These are phyloP conservation scores for Lolium multiflorum DNA, from an alignment of 176 grass and related monocot species.

Conservation along the genomic window DNA sequence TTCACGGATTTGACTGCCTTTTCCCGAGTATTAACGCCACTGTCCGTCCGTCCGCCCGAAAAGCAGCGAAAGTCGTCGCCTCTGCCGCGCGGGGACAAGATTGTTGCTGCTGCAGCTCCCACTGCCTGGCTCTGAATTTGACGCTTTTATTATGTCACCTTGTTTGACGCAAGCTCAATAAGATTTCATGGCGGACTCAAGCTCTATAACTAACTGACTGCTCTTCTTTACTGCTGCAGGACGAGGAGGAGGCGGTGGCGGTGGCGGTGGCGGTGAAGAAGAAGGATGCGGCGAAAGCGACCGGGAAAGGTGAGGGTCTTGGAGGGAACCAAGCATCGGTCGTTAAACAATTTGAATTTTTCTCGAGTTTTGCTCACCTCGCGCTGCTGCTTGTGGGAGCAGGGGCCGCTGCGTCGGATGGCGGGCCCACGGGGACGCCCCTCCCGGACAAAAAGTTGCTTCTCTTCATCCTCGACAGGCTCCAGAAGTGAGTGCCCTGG, in stretches of 20 bases:
- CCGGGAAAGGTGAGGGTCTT: conserved; percentile 61
- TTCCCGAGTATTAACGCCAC: conserved; percentile 28
- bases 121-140: background rate
- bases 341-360: conserved; percentile 54
- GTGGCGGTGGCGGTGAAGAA: conserved; percentile 21
- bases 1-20: conserved; percentile 60
- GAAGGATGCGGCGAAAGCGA: conserved; percentile 64
- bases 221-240: conserved; percentile 12
- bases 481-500: conserved; percentile 72
- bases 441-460: conserved; percentile 76
- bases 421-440: conserved; percentile 57
- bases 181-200: conserved; percentile 14
- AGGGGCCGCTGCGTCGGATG: conserved; percentile 59
- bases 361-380: conserved; percentile 43
- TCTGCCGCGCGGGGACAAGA: conserved; percentile 17
- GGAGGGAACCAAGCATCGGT: conserved; percentile 68
- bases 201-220: conserved; percentile 41
- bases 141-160: background rate
- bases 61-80: conserved; percentile 45
- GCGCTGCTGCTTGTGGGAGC: conserved; percentile 28
- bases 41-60: background rate
- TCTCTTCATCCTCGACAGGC: conserved; percentile 72
- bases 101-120: conserved; percentile 29
- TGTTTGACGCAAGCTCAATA: background rate
- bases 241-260: conserved; percentile 34